These are phyloP conservation scores for Asterophora parasitica DNA, from an alignment of 768 basidiomycete species.

Conservation along the genomic window DNA sequence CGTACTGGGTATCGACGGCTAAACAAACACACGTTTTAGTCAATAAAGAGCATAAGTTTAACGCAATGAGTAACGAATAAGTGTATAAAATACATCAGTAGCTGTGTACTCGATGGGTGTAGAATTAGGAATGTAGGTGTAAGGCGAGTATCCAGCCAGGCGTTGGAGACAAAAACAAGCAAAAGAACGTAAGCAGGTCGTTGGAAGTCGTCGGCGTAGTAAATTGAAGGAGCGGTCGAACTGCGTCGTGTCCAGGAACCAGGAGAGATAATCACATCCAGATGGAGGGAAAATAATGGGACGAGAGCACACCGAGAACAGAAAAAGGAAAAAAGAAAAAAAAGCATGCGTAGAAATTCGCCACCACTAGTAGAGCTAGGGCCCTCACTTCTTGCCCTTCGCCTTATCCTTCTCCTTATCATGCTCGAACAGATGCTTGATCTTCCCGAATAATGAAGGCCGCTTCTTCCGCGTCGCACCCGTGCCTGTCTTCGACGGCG, in stretches of 20 bases:
- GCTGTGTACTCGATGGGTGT: background rate
- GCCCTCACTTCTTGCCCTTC: slow-evolving; percentile 3
- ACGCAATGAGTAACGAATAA: background rate
- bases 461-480: slow-evolving; percentile 44
- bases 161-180: background rate
- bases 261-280: background rate
- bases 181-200: background rate
- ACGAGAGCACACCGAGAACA: background rate
- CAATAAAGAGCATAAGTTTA: background rate
- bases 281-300: background rate
- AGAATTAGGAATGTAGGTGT: background rate
- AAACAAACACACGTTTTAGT: background rate
- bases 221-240: background rate
- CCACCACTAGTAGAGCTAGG: too few species aligned
- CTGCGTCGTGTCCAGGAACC: background rate
- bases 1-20: slow-evolving; percentile 6
- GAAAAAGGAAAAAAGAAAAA: too few species aligned
- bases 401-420: slow-evolving; percentile 41
- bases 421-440: slow-evolving; percentile 45
- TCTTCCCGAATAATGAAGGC: slow-evolving; percentile 47
- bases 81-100: background rate
- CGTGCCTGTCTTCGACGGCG: slow-evolving; percentile 33
- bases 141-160: background rate
- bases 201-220: background rate
- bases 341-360: too few species aligned